Base-by-base conservation (phyloP, 2,329 filamentous ascomycete genomes). In the Aspergillus texensis region DNA sequence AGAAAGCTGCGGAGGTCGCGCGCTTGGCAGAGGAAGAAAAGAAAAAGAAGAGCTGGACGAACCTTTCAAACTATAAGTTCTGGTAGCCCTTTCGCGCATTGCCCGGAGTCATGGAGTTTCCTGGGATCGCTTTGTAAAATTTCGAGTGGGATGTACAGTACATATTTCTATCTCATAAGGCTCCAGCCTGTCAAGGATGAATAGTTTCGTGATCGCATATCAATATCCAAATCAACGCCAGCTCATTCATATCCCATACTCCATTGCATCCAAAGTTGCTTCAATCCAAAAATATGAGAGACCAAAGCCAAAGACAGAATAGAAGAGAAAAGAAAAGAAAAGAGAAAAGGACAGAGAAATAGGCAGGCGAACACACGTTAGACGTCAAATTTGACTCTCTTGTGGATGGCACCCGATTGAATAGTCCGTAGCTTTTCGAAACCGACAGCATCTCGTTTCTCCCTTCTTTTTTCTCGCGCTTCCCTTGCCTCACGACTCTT, bases 401-500 rank as follows among this genome's bases (percentile, higher is more conserved):
- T 80, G 57, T 78, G 75, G 48, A 76, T 74, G 24, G 71, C 68
- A 21, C 70, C 69, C 30, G 72, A 65, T 24, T 75, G 70, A 56
- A 74, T 71, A 39, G 68, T 62, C n/a, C 67, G 69, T 54, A 72
- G 65, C 48, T 68, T 73, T 43, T 74, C 71, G 21, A 68, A 61
- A 11, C 70, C 67, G 48, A 67, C 62, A 9, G 73, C 77, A 58
- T 76, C 72, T 46, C 86, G 79, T 68, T 83, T 79, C 68, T 88
- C 84, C 65, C 81, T 82, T 67, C 87, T 79, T 70, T 80, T 83
- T 65, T 86, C 83, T 66, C 87, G 79, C 36, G 85, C 87, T 71
- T 89, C 87, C 61, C 80, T 78, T 26, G 85, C 84, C 72, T 89
- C 86, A 45, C 87, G 79, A 46, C 78, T 81, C 69, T 83, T 85